A percentile compares a stretch with the other conserved stretches of the same genome.
phyloP scores from a whole-genome alignment of 139 green algal species.

The Chlorella sp. region DNA sequence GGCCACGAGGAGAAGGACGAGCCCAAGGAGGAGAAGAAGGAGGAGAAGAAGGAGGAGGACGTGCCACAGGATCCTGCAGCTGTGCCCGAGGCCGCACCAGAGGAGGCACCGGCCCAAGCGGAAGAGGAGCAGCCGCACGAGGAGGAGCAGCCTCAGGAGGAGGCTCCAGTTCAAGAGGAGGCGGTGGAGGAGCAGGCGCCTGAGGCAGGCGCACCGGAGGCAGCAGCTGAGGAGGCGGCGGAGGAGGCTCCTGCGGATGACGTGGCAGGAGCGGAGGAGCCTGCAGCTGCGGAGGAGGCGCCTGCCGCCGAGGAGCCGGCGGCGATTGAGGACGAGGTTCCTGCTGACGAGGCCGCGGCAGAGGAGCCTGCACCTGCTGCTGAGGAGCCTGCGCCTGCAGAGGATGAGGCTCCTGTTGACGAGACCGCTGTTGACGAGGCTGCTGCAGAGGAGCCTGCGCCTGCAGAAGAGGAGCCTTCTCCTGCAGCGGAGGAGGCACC shows the following conservation, averaged over 20 bases:
- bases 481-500: too few species aligned
- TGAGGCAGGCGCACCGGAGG: too few species aligned
- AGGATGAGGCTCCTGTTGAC: not conserved
- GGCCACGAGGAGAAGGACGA: too few species aligned
- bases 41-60: too few species aligned
- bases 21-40: too few species aligned
- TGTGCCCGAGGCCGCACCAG: too few species aligned
- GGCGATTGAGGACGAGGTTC: not conserved
- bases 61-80: too few species aligned
- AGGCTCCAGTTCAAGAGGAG: too few species aligned
- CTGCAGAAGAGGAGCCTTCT: too few species aligned
- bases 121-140: too few species aligned
- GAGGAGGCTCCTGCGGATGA: not conserved
- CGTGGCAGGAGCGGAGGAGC: not conserved
- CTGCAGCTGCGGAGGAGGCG: not conserved
- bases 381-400: not conserved
- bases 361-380: not conserved
- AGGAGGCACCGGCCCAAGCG: too few species aligned
- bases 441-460: not conserved
- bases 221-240: not conserved
- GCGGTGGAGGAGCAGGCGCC: not conserved
- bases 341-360: not conserved
- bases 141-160: too few species aligned
- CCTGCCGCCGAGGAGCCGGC: not conserved
- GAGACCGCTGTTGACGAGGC: not conserved